Conservation (phyloP, 768 basidiomycete species). For the Boletales sp. region DNA sequence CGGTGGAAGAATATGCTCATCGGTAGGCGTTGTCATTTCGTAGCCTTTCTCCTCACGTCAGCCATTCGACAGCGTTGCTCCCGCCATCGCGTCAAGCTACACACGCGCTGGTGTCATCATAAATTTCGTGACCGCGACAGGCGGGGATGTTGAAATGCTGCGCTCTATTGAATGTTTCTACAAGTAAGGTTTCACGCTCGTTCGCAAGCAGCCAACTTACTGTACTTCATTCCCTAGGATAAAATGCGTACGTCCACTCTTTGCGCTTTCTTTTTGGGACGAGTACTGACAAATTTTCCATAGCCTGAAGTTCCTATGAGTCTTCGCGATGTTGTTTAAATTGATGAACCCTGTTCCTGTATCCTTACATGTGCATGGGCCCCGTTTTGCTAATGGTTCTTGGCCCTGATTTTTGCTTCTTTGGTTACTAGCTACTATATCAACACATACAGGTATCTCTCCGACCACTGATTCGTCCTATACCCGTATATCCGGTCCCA, state of each 20-base stretch:
- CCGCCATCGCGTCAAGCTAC: conserved; percentile 81
- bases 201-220: conserved; percentile 11
- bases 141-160: conserved; percentile 98
- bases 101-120: conserved; percentile 88
- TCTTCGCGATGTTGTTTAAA: conserved; percentile 85
- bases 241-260: conserved; percentile 72
- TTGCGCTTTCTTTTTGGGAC: background rate
- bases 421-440: conserved; percentile 48
- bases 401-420: conserved; percentile 31
- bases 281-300: conserved; percentile 22
- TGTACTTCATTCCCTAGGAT: conserved; percentile 44
- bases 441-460: conserved; percentile 41
- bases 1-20: conserved; percentile 96
- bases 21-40: conserved; percentile 48
- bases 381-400: conserved; percentile 29
- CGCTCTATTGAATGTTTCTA: conserved; percentile 99
- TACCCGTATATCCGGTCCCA: conserved; percentile 63
- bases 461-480: conserved; percentile 42
- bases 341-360: conserved; percentile 58
- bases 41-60: conserved; percentile 4
- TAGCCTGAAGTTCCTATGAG: conserved; percentile 90
- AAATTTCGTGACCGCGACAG: conserved; percentile 96
- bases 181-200: conserved; percentile 52
- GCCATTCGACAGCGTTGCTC: conserved; percentile 57
- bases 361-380: conserved; percentile 67